Conservation (phyloP, 2,329 filamentous ascomycete genomes). For the Escovopsis sp. region DNA sequence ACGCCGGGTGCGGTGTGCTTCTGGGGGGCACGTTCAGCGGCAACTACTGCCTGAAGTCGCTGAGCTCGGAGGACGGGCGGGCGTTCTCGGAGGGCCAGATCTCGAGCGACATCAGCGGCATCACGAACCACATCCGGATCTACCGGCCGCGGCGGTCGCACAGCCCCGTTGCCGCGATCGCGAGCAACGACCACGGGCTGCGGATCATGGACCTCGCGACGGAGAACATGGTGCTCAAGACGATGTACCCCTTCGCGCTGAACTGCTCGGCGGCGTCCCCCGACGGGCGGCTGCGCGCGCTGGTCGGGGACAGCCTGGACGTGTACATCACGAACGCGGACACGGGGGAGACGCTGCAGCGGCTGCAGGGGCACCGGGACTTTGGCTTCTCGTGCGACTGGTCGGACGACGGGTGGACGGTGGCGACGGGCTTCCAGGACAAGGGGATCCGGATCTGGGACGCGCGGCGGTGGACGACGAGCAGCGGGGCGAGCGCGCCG, state of each 20-base stretch:
- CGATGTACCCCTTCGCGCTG: conserved; percentile 42
- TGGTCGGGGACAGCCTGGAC: conserved; percentile 54
- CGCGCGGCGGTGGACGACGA: conserved; percentile 49
- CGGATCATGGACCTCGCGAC: conserved; percentile 43
- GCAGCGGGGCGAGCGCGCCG: conserved; percentile 30
- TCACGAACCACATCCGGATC: conserved; percentile 50
- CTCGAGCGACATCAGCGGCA: conserved; percentile 34
- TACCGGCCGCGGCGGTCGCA: conserved; percentile 36
- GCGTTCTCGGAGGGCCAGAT: conserved; percentile 29
- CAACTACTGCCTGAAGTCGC: conserved; percentile 33
- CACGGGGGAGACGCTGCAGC: conserved; percentile 40
- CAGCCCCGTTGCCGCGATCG: conserved; percentile 40
- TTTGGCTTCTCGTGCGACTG: conserved; percentile 66
- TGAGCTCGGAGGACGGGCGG: conserved; percentile 24
- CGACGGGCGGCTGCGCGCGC: conserved; percentile 52
- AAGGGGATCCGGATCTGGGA: conserved; percentile 62
- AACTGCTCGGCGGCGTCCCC: conserved; percentile 63
- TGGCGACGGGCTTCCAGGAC: conserved; percentile 68
- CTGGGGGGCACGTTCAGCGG: conserved; percentile 44
- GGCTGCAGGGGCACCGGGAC: conserved; percentile 49
- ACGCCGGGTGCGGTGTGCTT: conserved; percentile 37
- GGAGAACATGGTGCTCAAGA: conserved; percentile 39
- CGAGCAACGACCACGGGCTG: conserved; percentile 46
- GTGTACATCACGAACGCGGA: conserved; percentile 56
- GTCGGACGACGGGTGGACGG: conserved; percentile 60